Conservation (phyloP, 129 eudicot species). For the Chrysanthemum seticuspe region DNA sequence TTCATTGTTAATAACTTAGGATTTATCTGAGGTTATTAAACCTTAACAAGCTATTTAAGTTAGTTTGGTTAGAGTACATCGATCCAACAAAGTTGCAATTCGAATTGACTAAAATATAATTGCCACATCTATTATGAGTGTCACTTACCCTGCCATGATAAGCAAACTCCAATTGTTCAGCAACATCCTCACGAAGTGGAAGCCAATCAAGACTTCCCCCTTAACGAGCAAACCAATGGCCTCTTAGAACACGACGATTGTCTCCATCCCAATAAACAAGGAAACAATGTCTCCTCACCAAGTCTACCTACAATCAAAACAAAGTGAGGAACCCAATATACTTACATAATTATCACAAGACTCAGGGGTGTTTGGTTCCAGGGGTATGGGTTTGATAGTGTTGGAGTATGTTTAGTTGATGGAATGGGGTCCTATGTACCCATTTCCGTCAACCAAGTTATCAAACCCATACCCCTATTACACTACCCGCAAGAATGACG, state of each 20-base stretch:
- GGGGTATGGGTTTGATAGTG: neutral
- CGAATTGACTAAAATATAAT: neutral
- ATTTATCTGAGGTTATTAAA: too few species aligned
- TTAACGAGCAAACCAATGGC: conserved; percentile 98
- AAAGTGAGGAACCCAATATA: conserved; percentile 4
- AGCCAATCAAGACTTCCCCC: conserved; percentile 96
- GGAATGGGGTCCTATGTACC: neutral
- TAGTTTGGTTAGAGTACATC: too few species aligned
- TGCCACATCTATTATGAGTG: conserved; percentile 11
- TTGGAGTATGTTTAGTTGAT: neutral
- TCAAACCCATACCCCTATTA: conserved; percentile 8
- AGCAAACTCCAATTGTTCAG: conserved; percentile 97
- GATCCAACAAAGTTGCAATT: neutral
- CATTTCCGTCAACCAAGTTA: neutral
- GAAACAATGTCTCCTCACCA: conserved; percentile 79
- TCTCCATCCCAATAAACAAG: conserved; percentile 99
- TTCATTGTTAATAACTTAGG: too few species aligned
- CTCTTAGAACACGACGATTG: conserved; percentile 90
- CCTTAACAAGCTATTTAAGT: too few species aligned
- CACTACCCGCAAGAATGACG: conserved; percentile 89
- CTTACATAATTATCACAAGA: conserved; percentile 15
- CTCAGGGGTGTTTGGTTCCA: neutral
- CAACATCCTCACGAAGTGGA: conserved; percentile 95
- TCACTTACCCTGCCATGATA: conserved; percentile 64
- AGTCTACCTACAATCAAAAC: conserved; percentile 69